Base-by-base conservation (phyloP, 2,329 filamentous ascomycete genomes). In the Diplodia corticola region DNA sequence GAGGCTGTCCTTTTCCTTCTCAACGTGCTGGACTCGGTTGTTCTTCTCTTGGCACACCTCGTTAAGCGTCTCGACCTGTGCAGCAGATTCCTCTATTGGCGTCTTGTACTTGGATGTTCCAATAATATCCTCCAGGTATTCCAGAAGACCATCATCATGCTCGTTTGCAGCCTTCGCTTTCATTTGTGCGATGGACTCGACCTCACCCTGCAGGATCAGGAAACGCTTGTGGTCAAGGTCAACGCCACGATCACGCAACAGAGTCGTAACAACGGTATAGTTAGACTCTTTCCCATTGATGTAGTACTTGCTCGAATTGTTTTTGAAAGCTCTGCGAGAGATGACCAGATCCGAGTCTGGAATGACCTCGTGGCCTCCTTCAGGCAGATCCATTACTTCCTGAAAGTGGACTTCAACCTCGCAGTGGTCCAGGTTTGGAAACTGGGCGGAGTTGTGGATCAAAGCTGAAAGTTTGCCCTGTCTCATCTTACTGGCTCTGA, bases 131-230 rank as follows among this genome's bases (percentile, higher is more conserved):
- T 99, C 95, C 0, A 99, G 86, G 70, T 99, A 99, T 77, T 99
- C 95, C 20, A 99, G 84, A 3, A 99, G 85, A 13, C 95, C 95
- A 73, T 99, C 95, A 68, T 99, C 95, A 74, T 98, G 94, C 77
- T 99, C 95, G 72, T 92, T 94, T 49, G 86, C 89, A 4, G 96
- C 95, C 78, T 99, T 99, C 20, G 96, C 85, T 79, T 99, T 99
- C 95, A 99, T 99, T 79, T 98, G 95, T 6, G 95, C 94, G 75
- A 99, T 99, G 0, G 94, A 97, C 78, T 99, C 95, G 67, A 99
- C 95, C 77, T 99, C 95, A 74, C 95, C 95, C 78, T 99, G 95
- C 12, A 99, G 82, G 74, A 99, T 99, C 64, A 99, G 81, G 80
- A 99, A 99, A 68, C 95, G 91, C 80, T 99, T 99, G 81, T 99